phyloP scores from a whole-genome alignment of 108 stramenopile genomes.

The Pseudonitzschia delicatissima region DNA sequence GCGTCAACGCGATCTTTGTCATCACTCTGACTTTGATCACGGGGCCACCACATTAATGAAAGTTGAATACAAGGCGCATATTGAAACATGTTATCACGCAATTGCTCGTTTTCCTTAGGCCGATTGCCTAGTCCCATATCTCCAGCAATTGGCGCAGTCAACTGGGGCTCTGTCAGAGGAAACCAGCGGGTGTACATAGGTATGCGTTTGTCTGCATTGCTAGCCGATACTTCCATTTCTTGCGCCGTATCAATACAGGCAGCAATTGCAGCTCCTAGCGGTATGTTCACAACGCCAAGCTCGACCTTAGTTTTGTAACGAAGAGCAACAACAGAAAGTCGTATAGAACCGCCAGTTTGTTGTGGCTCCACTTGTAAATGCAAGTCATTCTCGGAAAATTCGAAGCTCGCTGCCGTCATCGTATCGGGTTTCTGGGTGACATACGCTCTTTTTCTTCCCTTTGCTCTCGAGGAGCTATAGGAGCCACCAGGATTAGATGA shows the following conservation, averaged over 20 bases:
- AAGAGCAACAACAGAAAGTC: slow-evolving; percentile 76
- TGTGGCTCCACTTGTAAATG: slow-evolving; percentile 72
- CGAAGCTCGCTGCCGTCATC: slow-evolving; percentile 22
- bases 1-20: neutral
- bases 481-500: neutral
- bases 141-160: slow-evolving; percentile 61
- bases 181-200: slow-evolving; percentile 75
- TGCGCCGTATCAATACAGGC: slow-evolving; percentile 55
- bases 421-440: neutral
- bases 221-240: slow-evolving; percentile 25
- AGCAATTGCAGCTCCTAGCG: slow-evolving; percentile 61
- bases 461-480: neutral
- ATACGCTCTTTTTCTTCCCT: neutral
- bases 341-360: slow-evolving; percentile 76
- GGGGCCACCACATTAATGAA: slow-evolving; percentile 53
- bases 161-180: slow-evolving; percentile 62
- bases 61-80: slow-evolving; percentile 74
- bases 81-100: slow-evolving; percentile 52
- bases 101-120: slow-evolving; percentile 66
- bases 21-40: neutral
- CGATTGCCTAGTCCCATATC: slow-evolving; percentile 62
- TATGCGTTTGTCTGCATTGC: neutral
- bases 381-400: slow-evolving; percentile 53
- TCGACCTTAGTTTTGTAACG: slow-evolving; percentile 58
- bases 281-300: slow-evolving; percentile 76